Evolutionary conservation across 805 yeast genomes (phyloP), one percentile per base, ranked within the genome.

Genomic region (Pichia ethanolica): DNA sequence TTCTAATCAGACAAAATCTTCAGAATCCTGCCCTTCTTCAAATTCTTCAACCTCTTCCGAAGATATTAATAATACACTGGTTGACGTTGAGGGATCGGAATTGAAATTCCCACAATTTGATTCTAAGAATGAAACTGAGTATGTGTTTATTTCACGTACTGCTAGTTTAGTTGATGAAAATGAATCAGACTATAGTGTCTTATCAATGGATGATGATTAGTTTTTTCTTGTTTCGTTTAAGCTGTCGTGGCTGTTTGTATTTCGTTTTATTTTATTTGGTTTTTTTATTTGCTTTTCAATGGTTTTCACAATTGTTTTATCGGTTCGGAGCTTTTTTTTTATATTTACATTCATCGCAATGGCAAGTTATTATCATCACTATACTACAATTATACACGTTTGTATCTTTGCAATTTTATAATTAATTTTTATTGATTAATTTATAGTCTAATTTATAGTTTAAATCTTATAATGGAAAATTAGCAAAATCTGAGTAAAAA

Each of bases 181-280:
- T 34, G 44, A 39, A 5, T 47, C 50, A 2, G 47, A 43, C 34
- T 43, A 43, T n/a, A 48, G 50, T 33, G 37, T 47, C n/a, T 42
- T 47, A 11, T 47, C 49, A 4, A 28, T 42, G 27, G 49, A 47
- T 14, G 49, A 47, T 5, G 5, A 14, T 28, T 13, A 27, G 4
- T 14, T 20, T 28, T 14, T 45, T n/a, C 34, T 12, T 35, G 20
- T 44, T 25, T n/a, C 20, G 6, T 41, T 30, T n/a, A 5, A 26
- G 39, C 9, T 11, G 27, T 35, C 13, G 7, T n/a, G 28, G 41
- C 13, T 41, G 12, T 30, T 41, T 30, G 35, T 5, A 4, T 33
- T 38, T 11, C 20, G 11, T 8, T 44, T 30, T 28, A 5, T 35
- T 26, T 36, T 37, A 20, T 35, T 41, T 41, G 14, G 4, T 33